Evolutionary conservation across 2,329 filamentous ascomycete genomes (phyloP), one percentile per base, ranked within the genome.

Genomic region (Gremmenia infestans): DNA sequence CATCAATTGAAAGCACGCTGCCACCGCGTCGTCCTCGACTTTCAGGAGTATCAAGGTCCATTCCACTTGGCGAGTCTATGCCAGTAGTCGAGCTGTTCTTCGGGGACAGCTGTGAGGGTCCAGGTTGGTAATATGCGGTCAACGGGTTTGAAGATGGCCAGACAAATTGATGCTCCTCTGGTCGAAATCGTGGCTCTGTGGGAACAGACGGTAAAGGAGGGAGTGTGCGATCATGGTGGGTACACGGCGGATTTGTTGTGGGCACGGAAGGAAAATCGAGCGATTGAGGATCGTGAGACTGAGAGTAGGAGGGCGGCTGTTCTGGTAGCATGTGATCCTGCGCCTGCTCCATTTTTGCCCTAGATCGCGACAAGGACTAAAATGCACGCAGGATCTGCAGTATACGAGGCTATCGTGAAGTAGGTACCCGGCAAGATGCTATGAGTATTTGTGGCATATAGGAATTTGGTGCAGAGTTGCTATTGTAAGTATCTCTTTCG

Each of bases 1-100:
- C 84, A 64, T 87, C 85, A 28, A 87, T 72, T 15, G 67, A 70
- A 43, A 70, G 47, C 19, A 70, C 68, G 61, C 69, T 70, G 28
- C 68, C 67, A 48, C 65, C 67, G 17, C 68, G 57, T 40, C 63
- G 49, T 15, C 62, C 63, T 42, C 62, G 56, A 54, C 57, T 66
- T 28, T 70, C 68, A 19, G 61, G 56, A 9, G 58, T 62, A 57
- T 70, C 67, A 11, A 69, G 53, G 49, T 69, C 66, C 66, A 68
- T 69, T n/a, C 55, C 52, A 25, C 47, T 61, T 15, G 67, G 66
- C 37, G 65, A 68, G 25, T 68, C 63, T 42, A 57, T 53, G 9
- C 54, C 48, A 32, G 49, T 46, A 9, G 57, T 55, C 7, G 57
- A 46, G 48, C 28, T 60, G 9, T 47, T 60, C 50, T 65, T 67